Conservation (phyloP, 2,329 filamentous ascomycete genomes). For the Pseudohalonectria lignicola region DNA sequence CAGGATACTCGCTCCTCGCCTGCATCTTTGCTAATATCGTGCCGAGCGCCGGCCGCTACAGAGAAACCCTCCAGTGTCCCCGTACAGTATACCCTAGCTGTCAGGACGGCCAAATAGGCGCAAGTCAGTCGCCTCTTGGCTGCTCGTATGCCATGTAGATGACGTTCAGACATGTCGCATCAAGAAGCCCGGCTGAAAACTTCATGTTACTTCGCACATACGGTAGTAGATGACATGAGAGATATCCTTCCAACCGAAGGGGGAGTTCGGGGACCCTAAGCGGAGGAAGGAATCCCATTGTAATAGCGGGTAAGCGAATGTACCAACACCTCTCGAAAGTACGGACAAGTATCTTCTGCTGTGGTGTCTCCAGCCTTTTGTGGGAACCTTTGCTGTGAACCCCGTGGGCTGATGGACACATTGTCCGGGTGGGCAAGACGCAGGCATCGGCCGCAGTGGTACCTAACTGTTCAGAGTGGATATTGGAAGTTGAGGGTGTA, state of each 20-base stretch:
- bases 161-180: neutral
- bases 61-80: no score
- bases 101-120: no score
- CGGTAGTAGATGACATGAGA: no score
- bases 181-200: neutral
- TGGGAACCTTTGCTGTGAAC: no score
- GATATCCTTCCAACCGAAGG: neutral
- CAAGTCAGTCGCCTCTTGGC: neutral
- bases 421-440: neutral
- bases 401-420: no score
- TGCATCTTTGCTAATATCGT: neutral
- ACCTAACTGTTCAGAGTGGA: neutral
- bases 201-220: neutral
- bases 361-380: no score
- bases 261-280: neutral
- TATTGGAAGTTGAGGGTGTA: neutral
- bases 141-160: neutral
- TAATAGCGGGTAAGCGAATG: slow-evolving; percentile 3
- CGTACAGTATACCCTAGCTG: no score
- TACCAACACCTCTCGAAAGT: neutral
- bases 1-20: neutral
- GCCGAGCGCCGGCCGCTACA: neutral
- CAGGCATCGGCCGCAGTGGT: neutral
- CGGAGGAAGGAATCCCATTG: no score
- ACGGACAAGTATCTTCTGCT: neutral